Conservation (phyloP, 2,329 filamentous ascomycete genomes). For the Chaetomium olivaceum region DNA sequence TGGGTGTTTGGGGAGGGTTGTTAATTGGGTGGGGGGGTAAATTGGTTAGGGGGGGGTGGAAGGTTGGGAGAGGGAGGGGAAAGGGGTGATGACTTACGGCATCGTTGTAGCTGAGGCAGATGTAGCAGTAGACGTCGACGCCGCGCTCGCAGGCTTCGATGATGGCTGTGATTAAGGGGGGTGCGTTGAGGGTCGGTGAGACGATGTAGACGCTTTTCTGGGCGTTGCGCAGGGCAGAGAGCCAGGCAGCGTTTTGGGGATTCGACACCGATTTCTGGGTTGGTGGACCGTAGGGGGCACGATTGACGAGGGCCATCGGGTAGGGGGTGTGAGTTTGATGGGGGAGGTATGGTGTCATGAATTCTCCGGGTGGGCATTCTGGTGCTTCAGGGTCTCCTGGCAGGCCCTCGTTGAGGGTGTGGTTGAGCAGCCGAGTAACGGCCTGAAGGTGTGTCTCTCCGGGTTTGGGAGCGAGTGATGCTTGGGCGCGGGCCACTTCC, state of each 20-base stretch:
- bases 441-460: slow-evolving; percentile 53
- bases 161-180: slow-evolving; percentile 64
- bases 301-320: slow-evolving; percentile 71
- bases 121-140: slow-evolving; percentile 66
- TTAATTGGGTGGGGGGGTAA: slow-evolving; percentile 2
- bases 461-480: slow-evolving; percentile 50
- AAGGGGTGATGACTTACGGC: slow-evolving; percentile 43
- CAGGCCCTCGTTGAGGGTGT: slow-evolving; percentile 54
- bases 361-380: slow-evolving; percentile 51
- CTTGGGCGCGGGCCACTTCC: slow-evolving; percentile 64
- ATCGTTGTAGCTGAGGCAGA: slow-evolving; percentile 80
- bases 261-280: slow-evolving; percentile 62
- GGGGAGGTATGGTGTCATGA: slow-evolving; percentile 67
- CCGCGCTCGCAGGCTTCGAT: slow-evolving; percentile 65
- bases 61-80: slow-evolving; percentile 5
- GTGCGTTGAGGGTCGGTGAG: slow-evolving; percentile 74
- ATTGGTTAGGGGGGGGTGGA: not conserved
- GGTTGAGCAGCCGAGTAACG: slow-evolving; percentile 66
- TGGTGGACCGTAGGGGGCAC: slow-evolving; percentile 65
- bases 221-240: slow-evolving; percentile 68
- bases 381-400: slow-evolving; percentile 50
- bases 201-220: slow-evolving; percentile 70
- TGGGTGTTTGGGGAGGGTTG: slow-evolving; percentile 26
- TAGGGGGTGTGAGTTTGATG: slow-evolving; percentile 56
- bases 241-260: slow-evolving; percentile 75